phyloP scores from a whole-genome alignment of 106 monocot species.

The Posidonia australis region DNA sequence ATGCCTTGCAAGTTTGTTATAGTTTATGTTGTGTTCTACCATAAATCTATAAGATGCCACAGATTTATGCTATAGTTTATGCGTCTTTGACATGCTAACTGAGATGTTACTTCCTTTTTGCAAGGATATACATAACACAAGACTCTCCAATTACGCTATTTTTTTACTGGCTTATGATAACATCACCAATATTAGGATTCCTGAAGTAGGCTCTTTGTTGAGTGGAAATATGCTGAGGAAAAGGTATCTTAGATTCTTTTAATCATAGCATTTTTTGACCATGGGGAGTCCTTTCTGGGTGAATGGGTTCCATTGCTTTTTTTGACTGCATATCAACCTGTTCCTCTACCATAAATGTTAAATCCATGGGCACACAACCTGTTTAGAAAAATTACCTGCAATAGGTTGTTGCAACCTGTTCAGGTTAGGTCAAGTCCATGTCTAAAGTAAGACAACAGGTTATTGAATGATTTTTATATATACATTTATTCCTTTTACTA shows the following conservation, averaged over 20 bases:
- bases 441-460: too few species aligned
- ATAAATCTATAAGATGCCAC: background rate
- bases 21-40: background rate
- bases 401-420: too few species aligned
- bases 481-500: too few species aligned
- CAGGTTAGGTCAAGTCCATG: too few species aligned
- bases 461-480: too few species aligned
- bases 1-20: background rate
- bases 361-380: background rate
- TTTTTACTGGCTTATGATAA: slow-evolving; percentile 38
- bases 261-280: background rate
- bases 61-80: background rate
- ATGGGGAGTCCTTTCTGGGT: background rate
- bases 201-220: slow-evolving; percentile 39
- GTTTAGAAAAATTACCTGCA: background rate
- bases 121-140: background rate
- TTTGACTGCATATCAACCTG: background rate
- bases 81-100: background rate
- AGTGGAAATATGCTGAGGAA: slow-evolving; percentile 57
- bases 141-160: background rate
- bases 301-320: background rate
- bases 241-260: slow-evolving; percentile 26
- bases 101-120: too few species aligned
- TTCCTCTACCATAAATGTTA: background rate
- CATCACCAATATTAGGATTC: slow-evolving; percentile 24